Evolutionary conservation across 2,329 filamentous ascomycete genomes (phyloP), one percentile per base, ranked within the genome.

Genomic region (Zymoseptoria pseudotritici): DNA sequence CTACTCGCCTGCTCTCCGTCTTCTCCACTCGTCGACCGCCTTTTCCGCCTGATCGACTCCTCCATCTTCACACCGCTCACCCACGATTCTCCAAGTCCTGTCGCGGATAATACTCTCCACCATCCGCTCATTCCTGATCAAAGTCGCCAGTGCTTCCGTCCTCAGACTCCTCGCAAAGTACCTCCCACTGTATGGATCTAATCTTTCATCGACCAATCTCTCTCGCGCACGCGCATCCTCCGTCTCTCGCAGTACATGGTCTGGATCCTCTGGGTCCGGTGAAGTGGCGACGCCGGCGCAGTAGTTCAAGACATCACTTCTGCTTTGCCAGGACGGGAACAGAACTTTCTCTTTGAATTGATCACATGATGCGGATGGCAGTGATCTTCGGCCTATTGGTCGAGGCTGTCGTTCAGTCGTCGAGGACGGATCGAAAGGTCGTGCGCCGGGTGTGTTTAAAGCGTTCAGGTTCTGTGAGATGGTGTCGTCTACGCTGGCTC

Each of bases 401-500:
- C 80, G 77, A 1, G 83, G 78, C 22, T 80, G 78, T 56, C 87
- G 83, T 13, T 82, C 78, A 0, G 86, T 83, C 0, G 91, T 96
- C 0, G 90, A 92, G 0, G 82, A 77, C 1, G 93, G 89, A 71
- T 96, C 88, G 75, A 96, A 97, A 17, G 86, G 85, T 49, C 76
- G 75, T 52, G 80, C 78, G 11, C 89, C 82, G 0, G 93, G 93
- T 0, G 88, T 92, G 52, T 90, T 78, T 46, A 97, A 83, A 1
- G 91, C 90, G 78, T 97, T 97, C 62, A 99, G 84, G 70, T 95
- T 93, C 71, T 96, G 92, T 0, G 86, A 86, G 71, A 99, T 97
- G 52, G 89, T 91, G 76, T 99, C 94, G 76, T 99, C 94, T 70
- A 97, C 87, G 54, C 89, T 85, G 56, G 85, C 82, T 64, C 94